Evolutionary conservation across 495 filamentous ascomycete genomes (phyloP).

Genomic region (Penicillium coffeae): DNA sequence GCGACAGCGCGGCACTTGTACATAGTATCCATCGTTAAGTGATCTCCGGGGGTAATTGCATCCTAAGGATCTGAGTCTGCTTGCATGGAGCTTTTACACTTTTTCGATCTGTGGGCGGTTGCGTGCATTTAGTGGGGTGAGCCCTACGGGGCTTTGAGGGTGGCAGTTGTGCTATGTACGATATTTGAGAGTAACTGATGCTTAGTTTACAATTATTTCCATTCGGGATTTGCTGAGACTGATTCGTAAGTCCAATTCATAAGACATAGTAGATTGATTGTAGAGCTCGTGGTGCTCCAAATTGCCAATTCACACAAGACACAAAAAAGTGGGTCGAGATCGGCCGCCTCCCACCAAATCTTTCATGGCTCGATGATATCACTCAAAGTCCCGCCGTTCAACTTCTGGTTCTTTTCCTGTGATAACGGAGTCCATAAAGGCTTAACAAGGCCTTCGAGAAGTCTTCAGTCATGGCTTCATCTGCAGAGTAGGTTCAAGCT

Average conservation of each 20-base stretch:
- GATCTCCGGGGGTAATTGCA: constrained; percentile 15
- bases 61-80: constrained; percentile 13
- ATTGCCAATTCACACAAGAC: neutral
- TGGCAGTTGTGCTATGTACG: constrained; percentile 1
- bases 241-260: no score
- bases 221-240: no score
- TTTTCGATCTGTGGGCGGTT: constrained; percentile 4
- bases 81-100: constrained; percentile 8
- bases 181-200: neutral
- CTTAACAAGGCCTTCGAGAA: neutral
- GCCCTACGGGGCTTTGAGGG: constrained; percentile 4
- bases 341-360: constrained; percentile 1
- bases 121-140: constrained; percentile 12
- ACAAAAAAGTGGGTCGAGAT: constrained; percentile 3
- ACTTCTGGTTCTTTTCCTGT: neutral
- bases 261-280: neutral
- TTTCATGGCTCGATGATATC: constrained; percentile 2
- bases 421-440: neutral
- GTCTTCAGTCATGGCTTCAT: neutral
- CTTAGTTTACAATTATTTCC: neutral
- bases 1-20: constrained; percentile 18
- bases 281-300: neutral
- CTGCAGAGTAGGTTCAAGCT: constrained; percentile 6
- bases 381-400: neutral
- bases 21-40: constrained; percentile 21